Evolutionary conservation across 2,329 filamentous ascomycete genomes (phyloP), one percentile per base, ranked within the genome.

Genomic region (Xylaria sp.): DNA sequence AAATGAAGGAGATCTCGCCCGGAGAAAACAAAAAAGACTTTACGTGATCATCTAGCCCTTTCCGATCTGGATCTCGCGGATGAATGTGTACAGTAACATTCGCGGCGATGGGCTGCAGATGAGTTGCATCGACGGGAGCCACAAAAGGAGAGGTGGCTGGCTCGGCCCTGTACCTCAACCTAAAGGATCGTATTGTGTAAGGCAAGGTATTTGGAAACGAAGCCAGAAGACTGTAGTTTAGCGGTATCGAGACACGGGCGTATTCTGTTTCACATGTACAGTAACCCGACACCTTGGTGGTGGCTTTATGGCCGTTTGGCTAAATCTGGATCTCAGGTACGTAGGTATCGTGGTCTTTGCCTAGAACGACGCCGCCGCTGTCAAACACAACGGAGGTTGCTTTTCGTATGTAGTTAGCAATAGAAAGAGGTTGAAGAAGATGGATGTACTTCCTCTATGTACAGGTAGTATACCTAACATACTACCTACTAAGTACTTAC

Each of bases 31-130:
- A 55, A 35, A 35, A 18, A 42, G 53, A 18, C 55, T 66, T 47
- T 57, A n/a, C 47, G 54, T 61, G 68, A 50, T 64, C 51, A 61
- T 58, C 61, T 50, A 59, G 63, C 50, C 64, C 48, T 65, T 63
- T 35, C 35, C 67, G 69, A 70, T 70, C 68, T 72, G 55, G 66
- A 71, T 67, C 59, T 69, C 48, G 65, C 71, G 68, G 70, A 37
- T 66, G 70, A 70, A 68, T 65, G 64, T 37, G 68, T 61, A n/a
- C n/a, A n/a, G n/a, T n/a, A 58, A 61, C 61, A 65, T 64, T 44
- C 66, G 48, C 62, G 53, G 66, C 60, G 55, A 61, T 58, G 37
- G 67, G 63, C 68, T 72, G 69, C 71, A 73, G 63, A 61, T 53
- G 66, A 65, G 68, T 64, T 64, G 63, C 63, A 66, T 70, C 60